A percentile compares a stretch with the other conserved stretches of the same genome.
Evolutionary conservation across 2,329 filamentous ascomycete genomes (phyloP).

Genomic region (Aschersonia sp.): DNA sequence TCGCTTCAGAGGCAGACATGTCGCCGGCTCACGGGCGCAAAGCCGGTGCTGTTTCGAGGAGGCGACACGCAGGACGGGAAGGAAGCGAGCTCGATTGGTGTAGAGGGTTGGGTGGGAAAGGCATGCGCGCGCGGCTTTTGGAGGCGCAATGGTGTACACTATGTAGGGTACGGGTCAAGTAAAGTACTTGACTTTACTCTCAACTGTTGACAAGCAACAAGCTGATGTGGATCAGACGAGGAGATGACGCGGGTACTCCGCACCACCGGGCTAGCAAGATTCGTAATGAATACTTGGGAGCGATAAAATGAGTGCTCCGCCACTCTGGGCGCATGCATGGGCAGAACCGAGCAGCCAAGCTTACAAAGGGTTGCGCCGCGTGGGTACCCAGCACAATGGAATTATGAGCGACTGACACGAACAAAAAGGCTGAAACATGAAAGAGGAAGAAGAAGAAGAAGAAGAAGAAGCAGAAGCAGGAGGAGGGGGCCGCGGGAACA

Average conservation of each 20-base stretch:
- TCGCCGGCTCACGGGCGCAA: slow-evolving; percentile 5
- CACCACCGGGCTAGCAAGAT: too few relatives aligned
- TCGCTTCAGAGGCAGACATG: slow-evolving; percentile 20
- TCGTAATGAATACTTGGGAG: too few relatives aligned
- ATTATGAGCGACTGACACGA: too few relatives aligned
- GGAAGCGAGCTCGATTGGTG: slow-evolving; percentile 4
- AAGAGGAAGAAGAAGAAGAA: background rate
- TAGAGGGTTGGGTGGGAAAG: slow-evolving; percentile 1
- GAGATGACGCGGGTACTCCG: background rate
- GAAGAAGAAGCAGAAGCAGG: background rate
- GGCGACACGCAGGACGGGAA: background rate
- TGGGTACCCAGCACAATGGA: too few relatives aligned
- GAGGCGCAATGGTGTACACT: background rate
- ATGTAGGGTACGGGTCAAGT: background rate
- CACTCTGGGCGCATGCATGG: too few relatives aligned
- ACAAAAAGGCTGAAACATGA: background rate
- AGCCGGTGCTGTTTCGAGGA: background rate
- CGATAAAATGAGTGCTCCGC: too few relatives aligned
- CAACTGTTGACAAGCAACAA: too few relatives aligned
- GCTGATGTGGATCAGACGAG: background rate
- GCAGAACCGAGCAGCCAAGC: too few relatives aligned
- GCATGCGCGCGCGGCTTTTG: slow-evolving; percentile 3
- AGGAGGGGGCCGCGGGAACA: background rate
- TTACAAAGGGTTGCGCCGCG: too few relatives aligned
- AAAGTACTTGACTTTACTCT: background rate